These are phyloP conservation scores for Betula pendula DNA, from an alignment of 306 rosid species.

Conservation along the genomic window DNA sequence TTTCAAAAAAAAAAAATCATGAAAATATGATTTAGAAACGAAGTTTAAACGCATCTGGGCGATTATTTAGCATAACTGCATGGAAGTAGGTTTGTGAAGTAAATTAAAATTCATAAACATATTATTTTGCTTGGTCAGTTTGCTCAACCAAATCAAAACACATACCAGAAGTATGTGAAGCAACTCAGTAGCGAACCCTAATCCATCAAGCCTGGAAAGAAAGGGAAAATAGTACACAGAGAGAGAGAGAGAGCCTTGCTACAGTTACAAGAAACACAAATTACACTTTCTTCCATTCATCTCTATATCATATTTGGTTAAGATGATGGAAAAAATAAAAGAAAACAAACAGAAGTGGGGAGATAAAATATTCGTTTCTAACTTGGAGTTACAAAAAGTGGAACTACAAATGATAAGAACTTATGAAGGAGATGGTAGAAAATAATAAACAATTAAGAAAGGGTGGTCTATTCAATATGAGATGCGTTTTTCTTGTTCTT, in stretches of 20 bases:
- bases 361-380: neutral
- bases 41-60: no score
- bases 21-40: no score
- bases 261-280: slow-evolving; percentile 33
- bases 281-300: slow-evolving; percentile 36
- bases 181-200: no score
- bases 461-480: slow-evolving; percentile 50
- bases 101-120: no score
- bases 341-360: slow-evolving; percentile 12
- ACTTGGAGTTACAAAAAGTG: slow-evolving; percentile 8
- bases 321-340: slow-evolving; percentile 30
- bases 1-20: no score
- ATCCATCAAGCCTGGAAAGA: no score
- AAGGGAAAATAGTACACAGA: no score
- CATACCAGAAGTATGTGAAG: no score
- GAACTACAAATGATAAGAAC: slow-evolving; percentile 13
- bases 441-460: slow-evolving; percentile 27
- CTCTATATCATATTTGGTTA: slow-evolving; percentile 33
- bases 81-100: no score
- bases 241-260: slow-evolving; percentile 8
- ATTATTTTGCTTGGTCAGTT: no score
- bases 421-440: neutral
- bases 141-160: no score
- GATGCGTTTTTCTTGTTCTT: slow-evolving; percentile 58
- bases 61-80: no score